Conservation (phyloP, 2,329 filamentous ascomycete species). For the Fusarium phyllophilum region DNA sequence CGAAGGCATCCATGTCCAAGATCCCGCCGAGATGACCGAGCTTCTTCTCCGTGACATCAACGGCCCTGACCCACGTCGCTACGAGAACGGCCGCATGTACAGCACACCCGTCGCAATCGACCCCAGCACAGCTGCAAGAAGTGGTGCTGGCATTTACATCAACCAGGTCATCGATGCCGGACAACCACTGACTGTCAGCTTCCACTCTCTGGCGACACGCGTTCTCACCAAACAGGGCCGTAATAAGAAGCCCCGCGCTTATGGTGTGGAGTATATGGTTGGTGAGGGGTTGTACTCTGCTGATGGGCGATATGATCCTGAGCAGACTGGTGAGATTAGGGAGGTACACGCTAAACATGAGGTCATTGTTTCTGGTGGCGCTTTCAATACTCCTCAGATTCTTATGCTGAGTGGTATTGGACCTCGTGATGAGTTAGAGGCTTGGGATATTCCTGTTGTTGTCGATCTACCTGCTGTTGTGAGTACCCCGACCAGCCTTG, state of each 20-base stretch:
- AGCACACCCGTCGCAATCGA: background rate
- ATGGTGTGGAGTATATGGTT: slow-evolving; percentile 10
- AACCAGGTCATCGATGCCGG: background rate
- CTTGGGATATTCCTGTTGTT: background rate
- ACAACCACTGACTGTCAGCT: slow-evolving; percentile 3
- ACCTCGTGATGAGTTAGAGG: background rate
- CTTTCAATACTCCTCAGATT: slow-evolving; percentile 1
- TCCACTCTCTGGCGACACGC: background rate
- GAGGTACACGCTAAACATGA: background rate
- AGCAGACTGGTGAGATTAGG: background rate
- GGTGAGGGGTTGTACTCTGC: background rate
- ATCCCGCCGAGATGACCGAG: background rate
- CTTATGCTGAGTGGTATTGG: background rate
- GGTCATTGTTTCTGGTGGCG: background rate
- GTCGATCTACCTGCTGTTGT: background rate
- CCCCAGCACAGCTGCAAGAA: background rate
- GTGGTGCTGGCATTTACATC: background rate
- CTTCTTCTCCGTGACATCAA: background rate
- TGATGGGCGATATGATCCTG: background rate
- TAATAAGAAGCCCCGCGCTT: background rate
- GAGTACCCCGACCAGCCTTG: accelerated
- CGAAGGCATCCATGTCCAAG: background rate
- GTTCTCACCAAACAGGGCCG: background rate
- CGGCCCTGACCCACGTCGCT: background rate
- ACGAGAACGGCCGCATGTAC: background rate